These are phyloP conservation scores for Pyrrhoderma noxium DNA, from an alignment of 1,284 basidiomycete genomes.

Conservation along the genomic window DNA sequence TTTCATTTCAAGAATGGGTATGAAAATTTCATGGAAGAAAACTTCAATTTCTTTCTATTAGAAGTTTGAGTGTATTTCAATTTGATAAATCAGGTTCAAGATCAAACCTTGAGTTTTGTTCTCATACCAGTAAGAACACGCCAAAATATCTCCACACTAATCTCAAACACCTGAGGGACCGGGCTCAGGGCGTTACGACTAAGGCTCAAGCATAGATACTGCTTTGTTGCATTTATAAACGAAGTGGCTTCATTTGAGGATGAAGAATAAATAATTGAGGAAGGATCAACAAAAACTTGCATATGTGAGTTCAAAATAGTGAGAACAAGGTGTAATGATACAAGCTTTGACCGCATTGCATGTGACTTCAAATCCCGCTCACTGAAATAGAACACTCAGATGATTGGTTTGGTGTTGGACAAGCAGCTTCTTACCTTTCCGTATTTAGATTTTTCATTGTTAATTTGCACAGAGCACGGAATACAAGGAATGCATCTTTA, in stretches of 20 bases:
- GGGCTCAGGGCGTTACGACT: conserved; percentile 95
- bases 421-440: conserved; percentile 62
- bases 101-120: conserved; percentile 83
- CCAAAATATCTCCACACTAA: conserved; percentile 99
- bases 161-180: conserved; percentile 95
- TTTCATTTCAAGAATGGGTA: conserved; percentile 98
- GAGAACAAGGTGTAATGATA: conserved; percentile 88
- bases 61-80: background rate
- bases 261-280: conserved; percentile 82
- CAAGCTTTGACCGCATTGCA: conserved; percentile 90
- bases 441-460: conserved; percentile 95
- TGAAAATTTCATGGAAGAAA: conserved; percentile 95
- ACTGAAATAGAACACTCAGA: conserved; percentile 34
- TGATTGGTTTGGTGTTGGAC: background rate
- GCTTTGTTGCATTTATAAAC: conserved; percentile 89
- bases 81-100: conserved; percentile 2
- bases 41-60: conserved; percentile 97
- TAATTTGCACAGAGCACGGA: conserved; percentile 90
- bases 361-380: conserved; percentile 92
- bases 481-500: conserved; percentile 95
- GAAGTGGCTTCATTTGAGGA: conserved; percentile 79
- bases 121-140: conserved; percentile 89
- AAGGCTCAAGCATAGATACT: conserved; percentile 89
- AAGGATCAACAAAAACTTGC: conserved; percentile 79
- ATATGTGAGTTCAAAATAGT: conserved; percentile 91